Conservation (phyloP, 345 rosid species). For the Kernera saxatilis region DNA sequence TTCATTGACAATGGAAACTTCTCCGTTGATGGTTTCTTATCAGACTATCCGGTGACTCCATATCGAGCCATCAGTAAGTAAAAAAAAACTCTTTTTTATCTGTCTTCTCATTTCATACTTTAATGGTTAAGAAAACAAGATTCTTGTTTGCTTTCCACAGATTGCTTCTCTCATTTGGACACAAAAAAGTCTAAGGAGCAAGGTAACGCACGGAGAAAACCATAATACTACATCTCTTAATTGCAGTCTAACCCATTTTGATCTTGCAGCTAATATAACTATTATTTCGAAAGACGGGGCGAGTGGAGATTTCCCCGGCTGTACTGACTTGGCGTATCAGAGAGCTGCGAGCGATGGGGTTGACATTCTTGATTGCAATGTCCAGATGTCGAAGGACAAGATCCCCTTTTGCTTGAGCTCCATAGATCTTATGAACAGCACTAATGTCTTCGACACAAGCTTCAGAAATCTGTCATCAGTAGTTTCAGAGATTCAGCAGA, state of each 20-base stretch:
- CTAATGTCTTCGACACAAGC: constrained; percentile 27
- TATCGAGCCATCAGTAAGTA: constrained; percentile 52
- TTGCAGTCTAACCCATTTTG: background rate
- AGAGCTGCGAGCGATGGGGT: constrained; percentile 29
- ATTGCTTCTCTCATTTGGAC: constrained; percentile 28
- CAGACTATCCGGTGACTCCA: constrained; percentile 74
- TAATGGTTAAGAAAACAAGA: background rate
- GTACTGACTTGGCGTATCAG: constrained; percentile 37
- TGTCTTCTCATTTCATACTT: background rate
- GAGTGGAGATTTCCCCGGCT: constrained; percentile 35
- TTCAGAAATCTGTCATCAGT: constrained; percentile 16
- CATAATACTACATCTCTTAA: background rate
- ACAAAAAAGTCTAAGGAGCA: background rate
- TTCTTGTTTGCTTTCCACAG: constrained; percentile 23
- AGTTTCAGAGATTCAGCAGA: constrained; percentile 26
- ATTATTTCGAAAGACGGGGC: constrained; percentile 36
- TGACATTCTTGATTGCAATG: constrained; percentile 39
- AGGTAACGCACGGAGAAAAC: constrained; percentile 13
- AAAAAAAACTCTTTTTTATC: background rate
- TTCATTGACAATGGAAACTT: constrained; percentile 65
- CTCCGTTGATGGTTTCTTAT: constrained; percentile 74
- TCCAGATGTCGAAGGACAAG: constrained; percentile 36
- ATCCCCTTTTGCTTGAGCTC: constrained; percentile 42
- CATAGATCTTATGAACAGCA: constrained; percentile 35
- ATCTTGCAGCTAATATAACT: constrained; percentile 24